Evolutionary conservation across 2,329 filamentous ascomycete species (phyloP).

Genomic region (Lizonia empirigonia): DNA sequence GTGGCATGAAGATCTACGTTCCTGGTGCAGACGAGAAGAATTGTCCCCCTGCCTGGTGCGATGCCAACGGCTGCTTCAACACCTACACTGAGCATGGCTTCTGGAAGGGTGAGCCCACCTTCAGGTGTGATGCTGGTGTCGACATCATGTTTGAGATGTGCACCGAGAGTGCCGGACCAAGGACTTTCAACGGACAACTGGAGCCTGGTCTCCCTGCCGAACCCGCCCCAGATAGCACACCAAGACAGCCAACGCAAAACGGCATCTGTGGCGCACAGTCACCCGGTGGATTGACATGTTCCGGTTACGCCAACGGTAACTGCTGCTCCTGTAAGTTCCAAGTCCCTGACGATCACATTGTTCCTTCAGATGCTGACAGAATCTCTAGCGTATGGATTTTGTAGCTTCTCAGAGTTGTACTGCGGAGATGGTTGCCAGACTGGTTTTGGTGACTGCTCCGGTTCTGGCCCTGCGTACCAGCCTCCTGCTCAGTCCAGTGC

Average conservation of each 20-base stretch:
- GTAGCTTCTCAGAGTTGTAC: slow-evolving; percentile 5
- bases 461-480: not conserved
- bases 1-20: slow-evolving; percentile 28
- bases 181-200: slow-evolving; percentile 6
- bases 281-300: slow-evolving; percentile 4
- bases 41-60: slow-evolving; percentile 22
- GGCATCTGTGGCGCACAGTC: slow-evolving; percentile 13
- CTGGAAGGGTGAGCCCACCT: slow-evolving; percentile 27
- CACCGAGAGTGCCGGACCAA: slow-evolving; percentile 14
- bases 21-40: not conserved
- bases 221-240: not conserved
- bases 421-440: slow-evolving; percentile 12
- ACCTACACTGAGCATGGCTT: slow-evolving; percentile 23
- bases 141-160: slow-evolving; percentile 31
- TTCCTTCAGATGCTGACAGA: too few relatives aligned
- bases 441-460: slow-evolving; percentile 6
- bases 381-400: slow-evolving; percentile 5
- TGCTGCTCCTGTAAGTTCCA: slow-evolving; percentile 18
- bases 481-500: not conserved
- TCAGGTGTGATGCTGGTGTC: slow-evolving; percentile 20
- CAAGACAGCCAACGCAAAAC: not conserved
- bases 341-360: not conserved
- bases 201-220: not conserved
- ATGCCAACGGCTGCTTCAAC: slow-evolving; percentile 10
- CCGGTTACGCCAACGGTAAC: slow-evolving; percentile 7